Percentiles rank a stretch among this genome's conserved stretches.
These are phyloP conservation scores for Colletotrichum agaves DNA, from an alignment of 2,329 filamentous ascomycete genomes.

Conservation along the genomic window DNA sequence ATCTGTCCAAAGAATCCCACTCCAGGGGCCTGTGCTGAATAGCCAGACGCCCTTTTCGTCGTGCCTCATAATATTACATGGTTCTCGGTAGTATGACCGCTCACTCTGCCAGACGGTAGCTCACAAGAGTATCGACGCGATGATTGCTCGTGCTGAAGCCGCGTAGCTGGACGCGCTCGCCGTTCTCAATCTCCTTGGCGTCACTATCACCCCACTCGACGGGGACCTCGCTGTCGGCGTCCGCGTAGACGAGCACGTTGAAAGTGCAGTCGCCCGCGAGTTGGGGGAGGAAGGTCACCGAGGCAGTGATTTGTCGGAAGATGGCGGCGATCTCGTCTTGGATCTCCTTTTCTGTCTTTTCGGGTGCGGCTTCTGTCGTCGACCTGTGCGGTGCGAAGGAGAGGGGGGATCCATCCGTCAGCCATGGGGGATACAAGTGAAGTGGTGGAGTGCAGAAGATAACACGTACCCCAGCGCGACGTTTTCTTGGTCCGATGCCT, in stretches of 20 bases:
- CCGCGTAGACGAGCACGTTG: slow-evolving; percentile 97
- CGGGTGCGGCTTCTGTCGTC: slow-evolving; percentile 50
- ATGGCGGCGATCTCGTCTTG: slow-evolving; percentile 96
- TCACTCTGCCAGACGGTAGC: slow-evolving; percentile 72
- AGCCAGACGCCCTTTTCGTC: neutral
- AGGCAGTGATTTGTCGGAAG: slow-evolving; percentile 97
- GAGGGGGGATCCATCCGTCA: neutral
- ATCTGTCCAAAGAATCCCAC: neutral
- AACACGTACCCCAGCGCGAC: slow-evolving; percentile 60
- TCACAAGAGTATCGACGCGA: slow-evolving; percentile 93
- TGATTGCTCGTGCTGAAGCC: slow-evolving; percentile 97
- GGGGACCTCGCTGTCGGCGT: slow-evolving; percentile 95
- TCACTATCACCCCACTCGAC: slow-evolving; percentile 99
- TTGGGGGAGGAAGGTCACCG: slow-evolving; percentile 95
- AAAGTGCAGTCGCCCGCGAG: slow-evolving; percentile 96
- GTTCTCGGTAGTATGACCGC: neutral
- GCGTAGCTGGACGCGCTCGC: slow-evolving; percentile 92
- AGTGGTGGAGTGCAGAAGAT: neutral
- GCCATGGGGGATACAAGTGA: neutral
- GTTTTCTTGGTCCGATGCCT: slow-evolving; percentile 76
- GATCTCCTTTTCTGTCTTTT: slow-evolving; percentile 94
- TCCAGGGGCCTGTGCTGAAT: neutral
- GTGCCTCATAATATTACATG: neutral
- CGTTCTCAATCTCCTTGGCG: slow-evolving; percentile 94
- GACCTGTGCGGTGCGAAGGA: slow-evolving; percentile 12